Evolutionary conservation across 768 basidiomycete species (phyloP), one percentile per base, ranked within the genome.

Genomic region (Butyriboletus loyo): DNA sequence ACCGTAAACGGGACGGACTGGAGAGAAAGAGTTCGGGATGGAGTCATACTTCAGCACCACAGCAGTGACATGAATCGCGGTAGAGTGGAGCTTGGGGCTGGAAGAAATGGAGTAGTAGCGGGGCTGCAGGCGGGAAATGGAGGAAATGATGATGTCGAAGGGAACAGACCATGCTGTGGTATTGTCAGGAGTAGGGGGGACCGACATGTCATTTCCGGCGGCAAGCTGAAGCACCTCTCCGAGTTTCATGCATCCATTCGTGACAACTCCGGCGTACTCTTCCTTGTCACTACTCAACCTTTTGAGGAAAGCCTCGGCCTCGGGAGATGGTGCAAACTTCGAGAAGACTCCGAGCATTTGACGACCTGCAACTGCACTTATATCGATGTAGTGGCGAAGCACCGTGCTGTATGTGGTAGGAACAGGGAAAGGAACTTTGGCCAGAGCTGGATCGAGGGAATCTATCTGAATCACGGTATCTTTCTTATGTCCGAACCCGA

Each of bases 71-170:
- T 99, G 97, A 60, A 99, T 92, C 8, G 87, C 76, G 54, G 81
- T 84, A n/a, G 95, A 83, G 69, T 92, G 68, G 10, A 98, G 75
- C 70, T 98, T 98, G 38, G 97, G 94, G 56, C 91, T 93, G 19
- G 95, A 98, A 9, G 97, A 98, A 70, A 99, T 98, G 31, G 97
- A 99, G 72, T 96, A 99, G 76, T 90, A 99, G 50, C 97, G 88
- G 31, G 97, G 94, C 68, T 98, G 96, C 19, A 99, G 82, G 58
- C 97, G 92, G 35, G 92, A 84, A 53, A 96, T 86, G 46, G 89
- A 86, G 7, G 95, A 98, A 49, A 99, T 86, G 59, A 99, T 86
- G 68, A 95, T 88, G 68, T 99, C 97, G 70, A 99, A 97, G 44
- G 97, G 96, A 60, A 98, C 96, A 10, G 78, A 60, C 97, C 96